phyloP scores from a whole-genome alignment of 345 rosid species.

The Litchi chinensis region DNA sequence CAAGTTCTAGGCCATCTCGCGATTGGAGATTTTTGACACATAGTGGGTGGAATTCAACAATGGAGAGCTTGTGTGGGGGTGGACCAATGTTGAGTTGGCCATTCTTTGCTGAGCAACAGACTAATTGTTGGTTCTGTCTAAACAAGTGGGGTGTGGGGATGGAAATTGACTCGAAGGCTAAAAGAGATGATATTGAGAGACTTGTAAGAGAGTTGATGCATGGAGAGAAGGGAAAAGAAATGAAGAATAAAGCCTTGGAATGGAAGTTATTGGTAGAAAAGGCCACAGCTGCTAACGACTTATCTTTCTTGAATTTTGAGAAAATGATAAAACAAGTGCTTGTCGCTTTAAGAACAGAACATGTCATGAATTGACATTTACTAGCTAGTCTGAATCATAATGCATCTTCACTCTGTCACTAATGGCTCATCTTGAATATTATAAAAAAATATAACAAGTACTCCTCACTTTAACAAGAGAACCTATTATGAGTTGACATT shows the following conservation, averaged over 20 bases:
- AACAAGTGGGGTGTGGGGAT: constrained; percentile 13
- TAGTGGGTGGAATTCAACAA: neutral
- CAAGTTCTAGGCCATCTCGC: neutral
- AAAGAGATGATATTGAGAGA: constrained; percentile 22
- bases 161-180: constrained; percentile 17
- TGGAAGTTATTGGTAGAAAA: constrained; percentile 21
- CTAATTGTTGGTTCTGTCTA: neutral
- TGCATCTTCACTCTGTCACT: no score
- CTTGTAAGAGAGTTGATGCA: constrained; percentile 24
- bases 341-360: neutral
- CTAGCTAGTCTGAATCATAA: no score
- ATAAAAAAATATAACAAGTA: no score
- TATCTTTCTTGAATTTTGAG: constrained; percentile 16
- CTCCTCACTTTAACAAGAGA: neutral
- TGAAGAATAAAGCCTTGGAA: constrained; percentile 13
- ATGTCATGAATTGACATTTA: no score
- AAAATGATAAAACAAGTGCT: constrained; percentile 6
- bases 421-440: no score
- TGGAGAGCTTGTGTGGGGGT: neutral
- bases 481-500: no score
- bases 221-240: constrained; percentile 12
- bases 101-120: neutral
- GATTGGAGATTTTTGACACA: neutral
- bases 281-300: neutral
- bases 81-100: neutral